Base-by-base conservation (phyloP, 1,284 basidiomycete species). In the Vanrija humicola region DNA sequence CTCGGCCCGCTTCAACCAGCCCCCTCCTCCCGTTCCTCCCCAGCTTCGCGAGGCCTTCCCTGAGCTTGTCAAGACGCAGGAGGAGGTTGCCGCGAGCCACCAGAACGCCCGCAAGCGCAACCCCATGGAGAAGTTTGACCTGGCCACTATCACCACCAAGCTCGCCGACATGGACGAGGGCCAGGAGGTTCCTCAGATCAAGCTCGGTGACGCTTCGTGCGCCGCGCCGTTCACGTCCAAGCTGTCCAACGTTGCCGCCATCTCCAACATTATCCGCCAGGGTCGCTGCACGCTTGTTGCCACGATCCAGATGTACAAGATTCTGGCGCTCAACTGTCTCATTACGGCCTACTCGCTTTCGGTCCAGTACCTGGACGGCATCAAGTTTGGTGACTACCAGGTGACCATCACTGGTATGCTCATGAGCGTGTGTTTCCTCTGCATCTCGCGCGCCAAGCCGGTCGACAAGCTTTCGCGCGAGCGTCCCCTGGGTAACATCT, bases 261-360 rank as follows among this genome's bases (percentile, higher is more conserved):
- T 96, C 67, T 87, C 89, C 26, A 91, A 93, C 73, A 96, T 97
- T 72, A 95, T 97, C 65, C 86, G 93, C 44, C 93, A 97, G 78
- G 93, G 94, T 21, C 88, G 93, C 45, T 96, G 93, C 79, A 97
- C 93, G 0, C 84, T 97, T 15, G 93, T 97, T 43, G 93, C 93
- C 1, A 97, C 93, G 1, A 89, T 94, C 55, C 94, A 97, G 78
- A 97, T 97, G 93, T 97, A 96, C 85, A 96, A 96, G 81, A 97
- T 97, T 64, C 81, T 97, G 39, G 93, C 93, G 3, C 80, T 96
- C 58, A 97, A 97, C 75, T 96, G 93, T 73, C 80, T 97, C 42
- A 97, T 97, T 73, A 95, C 92, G 3, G 93, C 93, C 29, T 97
- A 94, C 79, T 92, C 89, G 74, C 80, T 97, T 60, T 92, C 89